Evolutionary conservation across 352 stramenopile species (phyloP).

Genomic region (Phytophthora boehmeriae): DNA sequence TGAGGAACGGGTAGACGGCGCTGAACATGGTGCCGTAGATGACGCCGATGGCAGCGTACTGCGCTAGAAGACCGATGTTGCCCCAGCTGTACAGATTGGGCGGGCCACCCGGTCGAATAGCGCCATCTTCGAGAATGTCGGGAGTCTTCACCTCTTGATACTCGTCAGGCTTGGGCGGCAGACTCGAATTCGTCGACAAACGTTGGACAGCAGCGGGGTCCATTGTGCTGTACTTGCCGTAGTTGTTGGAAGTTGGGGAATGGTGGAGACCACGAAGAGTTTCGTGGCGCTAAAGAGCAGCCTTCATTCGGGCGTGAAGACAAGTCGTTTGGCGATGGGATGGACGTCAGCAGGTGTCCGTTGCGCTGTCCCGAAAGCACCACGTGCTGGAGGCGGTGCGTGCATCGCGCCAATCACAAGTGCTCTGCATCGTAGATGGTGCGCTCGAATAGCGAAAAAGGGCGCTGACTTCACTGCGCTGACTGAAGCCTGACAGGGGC

Average conservation of each 20-base stretch:
- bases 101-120: slow-evolving; percentile 32
- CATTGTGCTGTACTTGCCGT: slow-evolving; percentile 7
- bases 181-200: slow-evolving; percentile 18
- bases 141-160: slow-evolving; percentile 33
- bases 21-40: slow-evolving; percentile 41
- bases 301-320: slow-evolving; percentile 2
- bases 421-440: background rate
- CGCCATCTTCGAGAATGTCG: slow-evolving; percentile 35
- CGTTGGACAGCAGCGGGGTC: slow-evolving; percentile 16
- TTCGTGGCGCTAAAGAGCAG: background rate
- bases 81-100: slow-evolving; percentile 32
- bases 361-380: slow-evolving; percentile 2
- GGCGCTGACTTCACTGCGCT: background rate
- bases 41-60: slow-evolving; percentile 40
- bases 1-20: slow-evolving; percentile 30
- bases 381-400: slow-evolving; percentile 8
- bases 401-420: slow-evolving; percentile 27
- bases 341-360: background rate
- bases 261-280: slow-evolving; percentile 3
- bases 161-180: slow-evolving; percentile 19
- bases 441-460: slow-evolving; percentile 3
- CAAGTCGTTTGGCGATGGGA: background rate
- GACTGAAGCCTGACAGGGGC: background rate
- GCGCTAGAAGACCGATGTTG: slow-evolving; percentile 36
- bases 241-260: slow-evolving; percentile 11